Conservation (phyloP, 2,329 filamentous ascomycete species). For the Nemania sp. region DNA sequence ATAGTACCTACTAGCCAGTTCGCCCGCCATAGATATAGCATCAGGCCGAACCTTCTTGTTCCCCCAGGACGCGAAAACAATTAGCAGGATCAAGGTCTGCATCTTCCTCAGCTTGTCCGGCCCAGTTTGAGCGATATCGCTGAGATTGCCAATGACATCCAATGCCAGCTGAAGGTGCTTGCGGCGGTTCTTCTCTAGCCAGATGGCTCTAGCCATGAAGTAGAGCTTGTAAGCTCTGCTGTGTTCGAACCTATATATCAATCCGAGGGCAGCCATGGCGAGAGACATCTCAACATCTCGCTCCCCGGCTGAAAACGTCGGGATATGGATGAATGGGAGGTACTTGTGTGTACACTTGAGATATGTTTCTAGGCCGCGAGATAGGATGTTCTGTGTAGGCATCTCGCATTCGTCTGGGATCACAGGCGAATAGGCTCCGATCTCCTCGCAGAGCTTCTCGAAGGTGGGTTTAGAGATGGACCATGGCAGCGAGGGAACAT, state of each 20-base stretch:
- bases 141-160: constrained; percentile 13
- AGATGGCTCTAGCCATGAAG: constrained; percentile 58
- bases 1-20: constrained; percentile 22
- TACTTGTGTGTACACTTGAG: constrained; percentile 56
- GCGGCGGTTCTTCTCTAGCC: constrained; percentile 55
- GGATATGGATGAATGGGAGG: constrained; percentile 55
- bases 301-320: constrained; percentile 50
- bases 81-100: constrained; percentile 46
- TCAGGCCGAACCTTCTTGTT: constrained; percentile 30
- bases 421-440: constrained; percentile 35
- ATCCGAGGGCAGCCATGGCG: constrained; percentile 54
- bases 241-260: constrained; percentile 54
- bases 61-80: constrained; percentile 37
- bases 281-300: constrained; percentile 54
- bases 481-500: constrained; percentile 24
- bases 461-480: constrained; percentile 22
- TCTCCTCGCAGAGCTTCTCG: constrained; percentile 17
- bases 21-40: constrained; percentile 32
- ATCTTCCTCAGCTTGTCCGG: constrained; percentile 41
- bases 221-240: constrained; percentile 59
- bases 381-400: constrained; percentile 53
- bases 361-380: constrained; percentile 55
- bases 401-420: constrained; percentile 52
- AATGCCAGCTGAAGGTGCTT: constrained; percentile 50
- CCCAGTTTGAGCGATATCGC: background rate